Percentiles rank a stretch among this genome's conserved stretches.
Evolutionary conservation across 345 rosid genomes (phyloP).

Genomic region (Salix dunnii): DNA sequence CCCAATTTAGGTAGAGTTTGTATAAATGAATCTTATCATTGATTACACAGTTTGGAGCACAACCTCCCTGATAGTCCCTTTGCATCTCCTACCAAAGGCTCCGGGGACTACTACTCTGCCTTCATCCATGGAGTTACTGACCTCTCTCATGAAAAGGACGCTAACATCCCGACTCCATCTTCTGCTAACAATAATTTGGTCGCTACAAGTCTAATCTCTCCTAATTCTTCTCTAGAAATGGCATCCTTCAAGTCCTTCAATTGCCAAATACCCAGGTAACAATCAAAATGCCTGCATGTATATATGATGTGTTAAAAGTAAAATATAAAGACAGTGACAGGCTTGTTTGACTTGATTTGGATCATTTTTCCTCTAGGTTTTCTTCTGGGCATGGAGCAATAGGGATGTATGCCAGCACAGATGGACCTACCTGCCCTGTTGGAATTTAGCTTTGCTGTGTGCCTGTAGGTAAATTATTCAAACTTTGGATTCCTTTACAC

Average conservation of each 20-base stretch:
- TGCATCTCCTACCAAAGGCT: conserved; percentile 48
- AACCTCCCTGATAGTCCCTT: conserved; percentile 73
- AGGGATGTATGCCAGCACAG: conserved; percentile 67
- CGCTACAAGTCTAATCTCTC: conserved; percentile 31
- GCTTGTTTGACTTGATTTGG: not conserved
- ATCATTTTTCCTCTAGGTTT: conserved; percentile 34
- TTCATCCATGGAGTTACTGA: conserved; percentile 25
- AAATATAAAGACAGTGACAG: no score
- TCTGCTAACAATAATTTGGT: conserved; percentile 39
- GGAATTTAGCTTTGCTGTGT: conserved; percentile 53
- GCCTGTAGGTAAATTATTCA: conserved; percentile 26
- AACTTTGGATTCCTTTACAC: conserved; percentile 22
- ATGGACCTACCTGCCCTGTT: conserved; percentile 80
- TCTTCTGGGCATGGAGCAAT: conserved; percentile 58
- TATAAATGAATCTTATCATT: not conserved
- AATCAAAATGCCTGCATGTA: not conserved
- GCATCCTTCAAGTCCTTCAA: conserved; percentile 64
- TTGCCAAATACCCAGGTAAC: conserved; percentile 75
- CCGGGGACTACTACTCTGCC: conserved; percentile 32
- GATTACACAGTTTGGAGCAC: conserved; percentile 58
- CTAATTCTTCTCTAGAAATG: conserved; percentile 45
- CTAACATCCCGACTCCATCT: conserved; percentile 26
- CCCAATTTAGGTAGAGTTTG: not conserved
- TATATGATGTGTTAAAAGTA: not conserved
- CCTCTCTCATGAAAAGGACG: conserved; percentile 32